Percentiles rank a stretch among this genome's conserved stretches.
phyloP scores from a whole-genome alignment of 169 alveolate species.

The Babesia caballi region DNA sequence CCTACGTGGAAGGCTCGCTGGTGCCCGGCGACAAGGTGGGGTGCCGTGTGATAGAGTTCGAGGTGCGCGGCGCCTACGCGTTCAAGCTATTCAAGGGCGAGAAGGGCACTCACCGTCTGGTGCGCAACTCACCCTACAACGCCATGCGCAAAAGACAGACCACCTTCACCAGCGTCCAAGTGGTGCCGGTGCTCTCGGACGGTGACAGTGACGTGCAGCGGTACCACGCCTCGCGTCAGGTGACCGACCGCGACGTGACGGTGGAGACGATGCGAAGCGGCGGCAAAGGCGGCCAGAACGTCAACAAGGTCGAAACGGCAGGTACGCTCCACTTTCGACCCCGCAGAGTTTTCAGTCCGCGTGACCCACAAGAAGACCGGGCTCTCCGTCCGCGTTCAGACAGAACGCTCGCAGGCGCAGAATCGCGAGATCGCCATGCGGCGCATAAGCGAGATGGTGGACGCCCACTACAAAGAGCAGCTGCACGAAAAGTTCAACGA shows the following conservation, averaged over 20 bases:
- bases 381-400: constrained; percentile 76
- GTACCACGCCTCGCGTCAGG: constrained; percentile 41
- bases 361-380: constrained; percentile 92
- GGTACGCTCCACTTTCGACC: constrained; percentile 9
- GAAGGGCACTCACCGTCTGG: constrained; percentile 75
- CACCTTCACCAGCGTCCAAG: constrained; percentile 74
- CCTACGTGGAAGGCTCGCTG: constrained; percentile 44
- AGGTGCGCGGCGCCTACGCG: constrained; percentile 73
- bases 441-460: constrained; percentile 66
- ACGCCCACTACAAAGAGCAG: constrained; percentile 36
- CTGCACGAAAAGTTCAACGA: constrained; percentile 49
- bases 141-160: constrained; percentile 70
- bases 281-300: constrained; percentile 96
- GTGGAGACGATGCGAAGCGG: constrained; percentile 89
- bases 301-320: constrained; percentile 92
- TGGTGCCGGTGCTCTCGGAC: constrained; percentile 69
- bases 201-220: constrained; percentile 62
- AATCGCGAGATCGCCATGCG: constrained; percentile 73
- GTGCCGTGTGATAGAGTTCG: constrained; percentile 67
- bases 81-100: constrained; percentile 71
- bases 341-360: constrained; percentile 63
- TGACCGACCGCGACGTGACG: constrained; percentile 80
- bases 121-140: constrained; percentile 70
- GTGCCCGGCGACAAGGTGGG: constrained; percentile 70
- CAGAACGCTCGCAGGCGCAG: constrained; percentile 72